Conservation (phyloP, 345 rosid species). For the Lumnitzera racemosa region DNA sequence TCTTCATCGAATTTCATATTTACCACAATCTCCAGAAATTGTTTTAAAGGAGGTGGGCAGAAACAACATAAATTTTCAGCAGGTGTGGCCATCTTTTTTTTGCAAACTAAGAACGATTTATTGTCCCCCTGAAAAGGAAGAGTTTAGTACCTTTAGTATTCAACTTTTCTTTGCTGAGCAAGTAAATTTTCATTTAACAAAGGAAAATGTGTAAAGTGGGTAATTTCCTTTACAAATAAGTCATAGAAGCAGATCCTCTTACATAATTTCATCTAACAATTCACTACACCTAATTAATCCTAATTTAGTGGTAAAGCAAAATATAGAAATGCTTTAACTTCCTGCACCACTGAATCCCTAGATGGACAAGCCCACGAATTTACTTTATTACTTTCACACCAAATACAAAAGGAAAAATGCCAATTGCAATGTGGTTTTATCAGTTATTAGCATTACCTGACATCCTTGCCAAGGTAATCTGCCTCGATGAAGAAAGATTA, state of each 20-base stretch:
- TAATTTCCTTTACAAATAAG: no score
- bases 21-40: conserved; percentile 83
- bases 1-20: conserved; percentile 96
- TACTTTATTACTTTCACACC: no score
- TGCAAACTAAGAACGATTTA: conserved; percentile 91
- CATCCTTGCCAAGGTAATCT: conserved; percentile 99
- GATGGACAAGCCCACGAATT: no score
- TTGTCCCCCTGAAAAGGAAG: conserved; percentile 68
- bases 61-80: conserved; percentile 86
- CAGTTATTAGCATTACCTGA: conserved; percentile 42
- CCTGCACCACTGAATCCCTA: no score
- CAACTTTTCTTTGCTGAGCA: no score
- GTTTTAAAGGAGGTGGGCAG: conserved; percentile 81
- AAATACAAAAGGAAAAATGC: not conserved
- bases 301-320: no score
- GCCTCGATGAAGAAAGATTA: conserved; percentile 85
- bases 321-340: no score
- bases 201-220: no score
- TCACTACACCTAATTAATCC: no score
- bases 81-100: conserved; percentile 94
- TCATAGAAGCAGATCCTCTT: no score
- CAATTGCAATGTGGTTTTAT: conserved; percentile 6
- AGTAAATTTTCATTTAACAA: no score
- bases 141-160: not conserved
- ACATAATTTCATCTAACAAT: no score